Conservation (phyloP, 2,329 filamentous ascomycete species). For the Curvularia lunata region DNA sequence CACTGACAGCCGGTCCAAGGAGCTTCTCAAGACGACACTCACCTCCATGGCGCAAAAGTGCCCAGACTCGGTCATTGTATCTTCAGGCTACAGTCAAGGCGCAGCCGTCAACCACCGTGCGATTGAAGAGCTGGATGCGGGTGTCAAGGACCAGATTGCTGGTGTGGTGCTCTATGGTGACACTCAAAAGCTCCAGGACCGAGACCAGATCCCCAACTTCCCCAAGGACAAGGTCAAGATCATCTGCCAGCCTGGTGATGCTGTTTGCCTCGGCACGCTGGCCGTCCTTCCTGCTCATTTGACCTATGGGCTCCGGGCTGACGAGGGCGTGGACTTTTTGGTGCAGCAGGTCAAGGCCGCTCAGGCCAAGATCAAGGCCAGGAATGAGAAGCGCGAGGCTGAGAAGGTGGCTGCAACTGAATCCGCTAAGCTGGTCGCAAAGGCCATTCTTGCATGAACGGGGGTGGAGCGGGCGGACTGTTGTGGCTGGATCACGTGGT, state of each 20-base stretch:
- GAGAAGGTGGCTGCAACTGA: conserved; percentile 17
- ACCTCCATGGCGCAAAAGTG: conserved; percentile 37
- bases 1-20: conserved; percentile 31
- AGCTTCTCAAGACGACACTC: conserved; percentile 32
- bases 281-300: conserved; percentile 40
- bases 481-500: conserved; percentile 12
- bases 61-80: conserved; percentile 43
- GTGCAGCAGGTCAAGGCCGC: conserved; percentile 33
- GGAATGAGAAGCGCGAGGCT: conserved; percentile 34
- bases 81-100: conserved; percentile 43
- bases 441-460: conserved; percentile 5
- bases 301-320: conserved; percentile 38
- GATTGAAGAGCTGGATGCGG: conserved; percentile 36
- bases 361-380: conserved; percentile 38
- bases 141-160: conserved; percentile 43
- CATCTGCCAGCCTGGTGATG: conserved; percentile 58
- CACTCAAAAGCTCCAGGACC: conserved; percentile 52
- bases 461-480: neutral
- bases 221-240: conserved; percentile 55
- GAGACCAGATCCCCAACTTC: conserved; percentile 51
- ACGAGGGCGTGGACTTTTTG: conserved; percentile 40
- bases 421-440: conserved; percentile 6
- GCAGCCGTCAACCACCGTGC: conserved; percentile 46
- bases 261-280: conserved; percentile 58
- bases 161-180: conserved; percentile 56